These are phyloP conservation scores for Cladosporium sp. DNA, from an alignment of 2,329 filamentous ascomycete species.

Conservation along the genomic window DNA sequence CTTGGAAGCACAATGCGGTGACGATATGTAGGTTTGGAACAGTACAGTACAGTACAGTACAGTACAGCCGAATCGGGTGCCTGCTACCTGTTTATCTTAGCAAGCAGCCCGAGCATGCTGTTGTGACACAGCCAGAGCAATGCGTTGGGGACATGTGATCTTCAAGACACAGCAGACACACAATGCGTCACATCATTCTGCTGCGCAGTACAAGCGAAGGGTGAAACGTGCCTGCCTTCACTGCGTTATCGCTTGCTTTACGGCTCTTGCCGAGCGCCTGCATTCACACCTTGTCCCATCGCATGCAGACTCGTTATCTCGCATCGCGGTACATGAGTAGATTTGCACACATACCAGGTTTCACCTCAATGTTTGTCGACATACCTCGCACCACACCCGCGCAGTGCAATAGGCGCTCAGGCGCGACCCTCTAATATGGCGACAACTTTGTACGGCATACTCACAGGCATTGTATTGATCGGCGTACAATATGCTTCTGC, in stretches of 20 bases:
- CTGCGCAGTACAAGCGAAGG: neutral
- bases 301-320: neutral
- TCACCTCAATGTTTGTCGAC: neutral
- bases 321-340: neutral
- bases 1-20: too few relatives aligned
- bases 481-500: neutral
- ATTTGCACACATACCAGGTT: too few relatives aligned
- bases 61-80: too few relatives aligned
- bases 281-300: neutral
- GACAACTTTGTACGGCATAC: neutral
- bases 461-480: neutral
- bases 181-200: neutral
- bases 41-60: too few relatives aligned
- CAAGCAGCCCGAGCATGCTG: too few relatives aligned
- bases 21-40: too few relatives aligned
- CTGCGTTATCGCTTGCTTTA: neutral
- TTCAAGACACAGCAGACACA: too few relatives aligned
- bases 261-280: neutral
- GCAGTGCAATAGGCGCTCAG: neutral
- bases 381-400: neutral
- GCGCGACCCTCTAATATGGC: neutral
- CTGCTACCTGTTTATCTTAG: too few relatives aligned
- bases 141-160: too few relatives aligned
- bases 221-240: neutral
- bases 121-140: too few relatives aligned